Percentiles rank a stretch among this genome's conserved stretches.
Evolutionary conservation across 1,284 basidiomycete genomes (phyloP).

Genomic region (Tausonia pullulans): DNA sequence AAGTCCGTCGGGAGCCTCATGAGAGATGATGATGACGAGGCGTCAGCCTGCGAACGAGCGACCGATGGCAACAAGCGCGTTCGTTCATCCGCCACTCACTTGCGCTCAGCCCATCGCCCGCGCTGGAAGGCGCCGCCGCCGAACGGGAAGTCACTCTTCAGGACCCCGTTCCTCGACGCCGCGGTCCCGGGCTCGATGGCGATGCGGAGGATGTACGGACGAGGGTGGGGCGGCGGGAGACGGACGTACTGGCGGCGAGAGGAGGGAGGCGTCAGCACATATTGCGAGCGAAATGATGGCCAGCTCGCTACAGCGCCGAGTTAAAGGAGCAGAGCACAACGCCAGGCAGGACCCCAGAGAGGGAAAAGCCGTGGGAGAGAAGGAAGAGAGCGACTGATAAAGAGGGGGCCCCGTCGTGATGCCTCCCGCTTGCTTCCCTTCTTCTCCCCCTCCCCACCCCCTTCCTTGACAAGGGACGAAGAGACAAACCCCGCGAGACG

Average conservation of each 20-base stretch:
- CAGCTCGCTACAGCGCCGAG: slow-evolving; percentile 2
- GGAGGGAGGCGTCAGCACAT: background rate
- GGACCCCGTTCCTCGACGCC: slow-evolving; percentile 72
- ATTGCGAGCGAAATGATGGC: background rate
- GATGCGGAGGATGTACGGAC: slow-evolving; percentile 78
- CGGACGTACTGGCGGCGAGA: slow-evolving; percentile 68
- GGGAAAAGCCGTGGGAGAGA: background rate
- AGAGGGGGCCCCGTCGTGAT: no score
- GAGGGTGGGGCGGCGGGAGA: slow-evolving; percentile 67
- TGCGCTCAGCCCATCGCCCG: slow-evolving; percentile 60
- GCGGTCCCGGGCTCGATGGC: slow-evolving; percentile 79
- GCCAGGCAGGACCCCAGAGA: background rate
- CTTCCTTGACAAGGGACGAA: no score
- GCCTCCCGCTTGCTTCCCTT: no score
- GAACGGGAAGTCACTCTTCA: slow-evolving; percentile 89
- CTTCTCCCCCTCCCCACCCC: no score
- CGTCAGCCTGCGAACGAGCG: background rate
- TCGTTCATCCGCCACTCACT: slow-evolving; percentile 42
- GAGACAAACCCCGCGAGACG: no score
- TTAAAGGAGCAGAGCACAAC: background rate
- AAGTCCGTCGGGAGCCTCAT: slow-evolving; percentile 63
- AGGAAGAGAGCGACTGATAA: background rate
- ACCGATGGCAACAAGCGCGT: background rate
- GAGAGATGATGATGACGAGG: slow-evolving; percentile 15
- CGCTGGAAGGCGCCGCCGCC: slow-evolving; percentile 77